Base-by-base conservation (phyloP, 1,139 yeast species). In the Geotrichum fermentans region DNA sequence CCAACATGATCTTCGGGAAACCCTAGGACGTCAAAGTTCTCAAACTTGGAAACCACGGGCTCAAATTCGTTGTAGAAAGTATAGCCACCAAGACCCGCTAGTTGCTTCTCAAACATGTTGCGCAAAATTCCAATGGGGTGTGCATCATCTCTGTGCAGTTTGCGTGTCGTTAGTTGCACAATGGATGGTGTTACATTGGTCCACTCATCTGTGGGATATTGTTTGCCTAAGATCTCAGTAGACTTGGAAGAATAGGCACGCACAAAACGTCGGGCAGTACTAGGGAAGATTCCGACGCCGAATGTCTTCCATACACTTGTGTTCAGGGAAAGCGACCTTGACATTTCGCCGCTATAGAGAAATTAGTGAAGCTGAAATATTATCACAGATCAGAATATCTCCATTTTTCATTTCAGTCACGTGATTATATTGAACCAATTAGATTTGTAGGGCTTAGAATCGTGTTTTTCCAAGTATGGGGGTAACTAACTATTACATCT, bases 1-100 rank as follows among this genome's bases (percentile, higher is more conserved):
- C 98, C 97, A 0, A 96, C 96, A 62, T 92, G 99, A 62, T 90
- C 95, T 40, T 69, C 65, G 0, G 97, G 96, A 65, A 92, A 92
- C 1, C 95, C 97, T 40, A 92, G 73, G 2, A 84, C 85, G 64
- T 92, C 98, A 62, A 94, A 92, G 65, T 92, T 92, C 61, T 90
- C 86, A 60, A 71, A 78, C 1, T 80, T 83, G 5, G 92, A 74
- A 1, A 92, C 98, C 2, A 80, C 86, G 0, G 98, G 97, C 53
- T 77, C 74, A 68, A 89, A 87, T 53, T 85, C 78, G 62, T 84
- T 85, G 68, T 83, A 89, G 59, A 82, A 81, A 0, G 95, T 83
- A 65, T 84, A 85, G 16, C 54, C 54, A 1, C 92, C 95, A 53
- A 82, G 68, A 0, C 77, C 79, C 34, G 73, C 59, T 61, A 92